phyloP scores from a whole-genome alignment of 371 early-diverging fungal genomes.

The Rhizopus microsporus region DNA sequence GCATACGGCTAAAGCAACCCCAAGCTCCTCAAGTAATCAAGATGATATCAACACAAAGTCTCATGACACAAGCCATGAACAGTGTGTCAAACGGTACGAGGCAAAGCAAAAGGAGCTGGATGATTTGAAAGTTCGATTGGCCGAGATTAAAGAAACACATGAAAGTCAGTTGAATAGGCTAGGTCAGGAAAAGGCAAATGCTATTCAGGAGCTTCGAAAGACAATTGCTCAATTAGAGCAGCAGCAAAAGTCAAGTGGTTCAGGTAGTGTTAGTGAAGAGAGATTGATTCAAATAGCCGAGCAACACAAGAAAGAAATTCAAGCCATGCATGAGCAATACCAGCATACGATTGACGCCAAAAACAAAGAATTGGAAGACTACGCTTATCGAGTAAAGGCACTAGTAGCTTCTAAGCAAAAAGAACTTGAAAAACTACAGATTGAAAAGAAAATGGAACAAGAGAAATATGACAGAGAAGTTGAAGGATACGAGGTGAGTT shows the following conservation, averaged over 20 bases:
- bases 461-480: slow-evolving; percentile 28
- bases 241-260: background rate
- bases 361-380: slow-evolving; percentile 41
- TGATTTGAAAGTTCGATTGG: slow-evolving; percentile 27
- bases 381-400: slow-evolving; percentile 44
- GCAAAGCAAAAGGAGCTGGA: slow-evolving; percentile 32
- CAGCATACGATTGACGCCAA: slow-evolving; percentile 36
- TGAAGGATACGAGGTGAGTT: slow-evolving; percentile 45
- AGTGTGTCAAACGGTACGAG: slow-evolving; percentile 27
- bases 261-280: slow-evolving; percentile 10
- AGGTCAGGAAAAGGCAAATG: slow-evolving; percentile 39
- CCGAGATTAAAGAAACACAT: slow-evolving; percentile 29
- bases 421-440: slow-evolving; percentile 29
- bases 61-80: slow-evolving; percentile 14
- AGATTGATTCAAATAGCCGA: slow-evolving; percentile 28
- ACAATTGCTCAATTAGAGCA: slow-evolving; percentile 17
- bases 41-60: slow-evolving; percentile 12
- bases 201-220: slow-evolving; percentile 19
- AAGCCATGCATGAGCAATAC: slow-evolving; percentile 38
- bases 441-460: slow-evolving; percentile 22
- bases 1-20: slow-evolving; percentile 26
- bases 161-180: slow-evolving; percentile 33
- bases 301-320: slow-evolving; percentile 40
- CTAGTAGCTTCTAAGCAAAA: slow-evolving; percentile 36
- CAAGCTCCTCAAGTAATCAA: slow-evolving; percentile 14